A percentile compares a stretch with the other conserved stretches of the same genome.
Evolutionary conservation across 1,139 yeast genomes (phyloP).

Genomic region (Lodderomyces theae): DNA sequence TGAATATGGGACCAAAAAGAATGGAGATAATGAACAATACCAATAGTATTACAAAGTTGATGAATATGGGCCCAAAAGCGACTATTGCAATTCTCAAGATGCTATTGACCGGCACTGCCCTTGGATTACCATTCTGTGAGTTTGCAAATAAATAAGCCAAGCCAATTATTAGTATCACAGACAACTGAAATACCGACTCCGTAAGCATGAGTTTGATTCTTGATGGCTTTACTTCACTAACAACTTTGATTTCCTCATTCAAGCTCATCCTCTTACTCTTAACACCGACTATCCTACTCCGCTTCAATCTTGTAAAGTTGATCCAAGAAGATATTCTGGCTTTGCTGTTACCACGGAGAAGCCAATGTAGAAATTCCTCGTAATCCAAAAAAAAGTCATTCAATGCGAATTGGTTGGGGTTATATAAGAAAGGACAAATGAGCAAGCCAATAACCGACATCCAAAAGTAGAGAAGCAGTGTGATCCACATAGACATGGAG

Average conservation of each 20-base stretch:
- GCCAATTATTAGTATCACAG: conserved; percentile 27
- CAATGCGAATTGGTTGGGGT: conserved; percentile 51
- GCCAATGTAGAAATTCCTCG: conserved; percentile 40
- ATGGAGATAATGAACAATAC: conserved; percentile 40
- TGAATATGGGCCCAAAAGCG: conserved; percentile 45
- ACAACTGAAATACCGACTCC: conserved; percentile 29
- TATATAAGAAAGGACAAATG: conserved; percentile 49
- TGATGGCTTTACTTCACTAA: conserved; percentile 41
- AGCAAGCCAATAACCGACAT: conserved; percentile 43
- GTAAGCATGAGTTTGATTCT: conserved; percentile 31
- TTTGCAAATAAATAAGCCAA: conserved; percentile 46
- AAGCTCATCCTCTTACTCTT: conserved; percentile 27
- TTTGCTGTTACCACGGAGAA: conserved; percentile 41
- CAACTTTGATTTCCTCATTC: conserved; percentile 23
- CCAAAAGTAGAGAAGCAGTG: conserved; percentile 49
- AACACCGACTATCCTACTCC: conserved; percentile 46
- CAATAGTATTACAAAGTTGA: conserved; percentile 40
- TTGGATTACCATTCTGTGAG: conserved; percentile 38
- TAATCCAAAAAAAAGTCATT: conserved; percentile 52
- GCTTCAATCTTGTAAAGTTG: conserved; percentile 32
- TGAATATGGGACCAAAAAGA: conserved; percentile 44
- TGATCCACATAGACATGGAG: conserved; percentile 48
- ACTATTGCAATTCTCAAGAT: conserved; percentile 41
- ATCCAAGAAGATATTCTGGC: conserved; percentile 39
- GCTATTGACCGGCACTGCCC: conserved; percentile 28